phyloP scores from a whole-genome alignment of 129 eudicot genomes.

The Solidago caesia region DNA sequence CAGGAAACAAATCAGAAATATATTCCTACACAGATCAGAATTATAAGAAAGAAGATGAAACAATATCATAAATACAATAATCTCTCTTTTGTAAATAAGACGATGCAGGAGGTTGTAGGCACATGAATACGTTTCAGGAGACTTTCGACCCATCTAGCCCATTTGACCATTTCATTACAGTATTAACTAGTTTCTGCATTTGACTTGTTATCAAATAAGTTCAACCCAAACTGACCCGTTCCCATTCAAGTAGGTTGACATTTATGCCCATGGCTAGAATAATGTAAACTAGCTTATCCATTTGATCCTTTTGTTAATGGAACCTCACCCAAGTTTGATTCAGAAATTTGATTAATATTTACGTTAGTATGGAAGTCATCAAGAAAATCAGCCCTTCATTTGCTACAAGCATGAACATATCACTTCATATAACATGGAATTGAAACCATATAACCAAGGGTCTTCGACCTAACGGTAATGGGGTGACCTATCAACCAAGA shows the following conservation, averaged over 20 bases:
- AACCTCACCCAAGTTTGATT: neutral
- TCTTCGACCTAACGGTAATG: no score
- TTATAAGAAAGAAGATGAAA: no score
- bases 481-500: no score
- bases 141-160: neutral
- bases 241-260: neutral
- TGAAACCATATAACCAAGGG: neutral
- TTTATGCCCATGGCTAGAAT: neutral
- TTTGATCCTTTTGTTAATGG: neutral
- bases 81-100: neutral
- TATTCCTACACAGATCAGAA: neutral
- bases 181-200: neutral
- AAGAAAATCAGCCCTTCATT: neutral
- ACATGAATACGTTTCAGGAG: neutral
- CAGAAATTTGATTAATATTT: neutral
- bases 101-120: neutral
- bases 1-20: neutral
- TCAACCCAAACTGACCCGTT: neutral
- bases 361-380: neutral
- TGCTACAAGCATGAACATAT: neutral
- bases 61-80: neutral
- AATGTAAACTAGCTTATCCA: neutral
- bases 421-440: conserved; percentile 2
- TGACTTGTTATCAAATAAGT: neutral
- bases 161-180: neutral